Evolutionary conservation across 202 grass and related monocot species (phyloP).

Genomic region (Sporobolus alterniflorus): DNA sequence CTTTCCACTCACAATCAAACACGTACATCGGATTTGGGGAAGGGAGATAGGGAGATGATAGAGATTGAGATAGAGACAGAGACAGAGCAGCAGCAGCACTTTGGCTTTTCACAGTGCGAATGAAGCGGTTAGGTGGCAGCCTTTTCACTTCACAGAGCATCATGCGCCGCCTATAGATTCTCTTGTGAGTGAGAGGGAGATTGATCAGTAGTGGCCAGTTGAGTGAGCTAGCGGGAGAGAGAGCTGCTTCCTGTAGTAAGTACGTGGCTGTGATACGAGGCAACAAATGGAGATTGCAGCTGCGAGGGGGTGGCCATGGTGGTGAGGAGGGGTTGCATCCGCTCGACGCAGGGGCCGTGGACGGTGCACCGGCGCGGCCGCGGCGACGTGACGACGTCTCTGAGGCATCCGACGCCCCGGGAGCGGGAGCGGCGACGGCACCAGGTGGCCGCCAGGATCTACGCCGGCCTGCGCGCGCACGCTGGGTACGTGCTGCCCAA

Average conservation of each 20-base stretch:
- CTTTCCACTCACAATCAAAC: constrained; percentile 7
- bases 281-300: constrained; percentile 28
- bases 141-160: neutral
- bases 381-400: constrained; percentile 64
- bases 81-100: neutral
- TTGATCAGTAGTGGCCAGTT: neutral
- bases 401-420: constrained; percentile 64
- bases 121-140: neutral
- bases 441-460: constrained; percentile 76
- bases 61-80: neutral
- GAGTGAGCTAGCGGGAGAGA: neutral
- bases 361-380: constrained; percentile 59
- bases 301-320: constrained; percentile 32
- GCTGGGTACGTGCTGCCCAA: constrained; percentile 80
- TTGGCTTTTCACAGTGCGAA: too few relatives aligned
- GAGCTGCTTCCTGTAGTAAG: too few relatives aligned
- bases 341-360: constrained; percentile 76
- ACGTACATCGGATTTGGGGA: neutral
- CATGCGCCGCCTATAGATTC: constrained; percentile 44
- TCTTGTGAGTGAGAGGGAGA: neutral
- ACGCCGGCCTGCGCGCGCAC: constrained; percentile 68
- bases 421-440: constrained; percentile 79
- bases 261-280: too few relatives aligned
- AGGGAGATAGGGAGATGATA: too few relatives aligned
- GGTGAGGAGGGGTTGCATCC: constrained; percentile 69